Conservation (phyloP, 2,329 filamentous ascomycete genomes). For the Diaporthe aspalathi region DNA sequence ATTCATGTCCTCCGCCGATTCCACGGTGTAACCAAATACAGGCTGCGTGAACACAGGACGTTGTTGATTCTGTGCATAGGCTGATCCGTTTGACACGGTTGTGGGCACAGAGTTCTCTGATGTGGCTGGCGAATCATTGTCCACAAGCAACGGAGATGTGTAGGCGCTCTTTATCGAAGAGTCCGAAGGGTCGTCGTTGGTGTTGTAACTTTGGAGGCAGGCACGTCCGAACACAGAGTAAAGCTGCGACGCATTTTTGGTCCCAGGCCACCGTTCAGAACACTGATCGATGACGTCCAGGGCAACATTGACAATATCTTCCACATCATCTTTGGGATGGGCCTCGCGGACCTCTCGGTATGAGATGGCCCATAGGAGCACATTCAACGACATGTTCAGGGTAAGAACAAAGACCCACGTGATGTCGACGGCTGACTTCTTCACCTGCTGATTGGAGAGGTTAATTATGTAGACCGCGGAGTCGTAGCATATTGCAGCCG, state of each 20-base stretch:
- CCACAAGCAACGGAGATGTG: constrained; percentile 61
- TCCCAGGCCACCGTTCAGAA: constrained; percentile 91
- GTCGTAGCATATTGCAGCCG: constrained; percentile 85
- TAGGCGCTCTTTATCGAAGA: constrained; percentile 50
- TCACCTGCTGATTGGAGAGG: constrained; percentile 83
- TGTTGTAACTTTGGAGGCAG: constrained; percentile 88
- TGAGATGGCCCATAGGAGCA: constrained; percentile 90
- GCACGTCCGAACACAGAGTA: constrained; percentile 88
- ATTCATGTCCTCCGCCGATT: constrained; percentile 65
- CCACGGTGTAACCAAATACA: constrained; percentile 69
- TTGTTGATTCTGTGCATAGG: constrained; percentile 46
- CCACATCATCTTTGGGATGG: constrained; percentile 80
- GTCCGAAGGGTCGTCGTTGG: constrained; percentile 56
- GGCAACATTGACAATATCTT: constrained; percentile 78
- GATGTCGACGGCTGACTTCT: constrained; percentile 80
- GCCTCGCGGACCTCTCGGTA: constrained; percentile 83
- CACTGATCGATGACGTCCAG: constrained; percentile 84
- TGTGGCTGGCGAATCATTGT: constrained; percentile 59
- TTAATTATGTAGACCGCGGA: constrained; percentile 85
- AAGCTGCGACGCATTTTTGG: constrained; percentile 83
- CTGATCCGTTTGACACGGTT: constrained; percentile 44
- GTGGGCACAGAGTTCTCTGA: constrained; percentile 54
- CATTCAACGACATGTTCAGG: constrained; percentile 92
- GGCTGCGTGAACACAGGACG: constrained; percentile 59
- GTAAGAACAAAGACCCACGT: constrained; percentile 94